Evolutionary conservation across 176 grass and related monocot species (phyloP), one percentile per base, ranked within the genome.

Genomic region (Puccinellia tenuiflora): DNA sequence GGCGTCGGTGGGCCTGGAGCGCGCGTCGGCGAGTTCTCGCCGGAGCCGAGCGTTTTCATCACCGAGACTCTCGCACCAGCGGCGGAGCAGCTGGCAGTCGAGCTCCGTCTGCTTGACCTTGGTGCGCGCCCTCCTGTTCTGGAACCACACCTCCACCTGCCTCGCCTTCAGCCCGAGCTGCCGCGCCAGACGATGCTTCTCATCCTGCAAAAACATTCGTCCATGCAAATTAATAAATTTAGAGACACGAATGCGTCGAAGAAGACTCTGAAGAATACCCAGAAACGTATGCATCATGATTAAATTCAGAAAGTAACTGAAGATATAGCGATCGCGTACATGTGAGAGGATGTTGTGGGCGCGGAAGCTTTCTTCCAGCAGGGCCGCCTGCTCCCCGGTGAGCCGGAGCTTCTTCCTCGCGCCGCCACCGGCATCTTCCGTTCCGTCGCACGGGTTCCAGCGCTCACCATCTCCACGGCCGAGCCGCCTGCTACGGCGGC

Each of bases 51-150:
- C 78, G 81, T 92, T 92, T 57, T 90, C 91, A 40, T 85, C 66
- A 73, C 77, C 38, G 48, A 92, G 91, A 5, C 81, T 39, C 65
- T 85, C 40, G 81, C 87, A 87, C 87, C 91, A 92, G 20, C 73
- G 70, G 9, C 81, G 88, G 22, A 92, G 81, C 77, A 87, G 72
- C 14, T 87, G 84, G 64, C 91, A 92, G 85, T 87, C 91, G 9
- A 89, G 30, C 78, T 92, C 87, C 35, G 87, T 87, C 78, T 92
- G 87, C 87, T 90, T 92, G 15, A 90, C 81, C 87, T 92, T 92
- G 21, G 91, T 90, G 39, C 91, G 10, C 3, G 80, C 90, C 20
- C 84, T 43, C 46, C 88, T 26, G 84, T 90, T 90, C 84, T 90
- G 88, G 57, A 90, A 90, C 88, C 88, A 90, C 37, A 90, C 88